These are phyloP conservation scores for Trichophaea hybrida DNA, from an alignment of 2,329 filamentous ascomycete genomes.

Conservation along the genomic window DNA sequence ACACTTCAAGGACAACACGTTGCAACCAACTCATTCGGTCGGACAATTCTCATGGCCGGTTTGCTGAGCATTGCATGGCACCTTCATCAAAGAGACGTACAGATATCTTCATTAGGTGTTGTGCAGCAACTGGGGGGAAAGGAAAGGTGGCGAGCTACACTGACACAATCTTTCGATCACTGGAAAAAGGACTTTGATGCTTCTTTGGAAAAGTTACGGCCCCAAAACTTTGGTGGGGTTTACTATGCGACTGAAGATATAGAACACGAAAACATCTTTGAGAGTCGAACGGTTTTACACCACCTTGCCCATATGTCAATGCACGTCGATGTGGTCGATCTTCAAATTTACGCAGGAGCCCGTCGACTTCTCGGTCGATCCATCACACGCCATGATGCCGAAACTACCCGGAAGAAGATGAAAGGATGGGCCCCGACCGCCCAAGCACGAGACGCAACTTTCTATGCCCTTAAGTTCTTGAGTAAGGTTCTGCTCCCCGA, in stretches of 20 bases:
- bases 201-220: conserved; percentile 32
- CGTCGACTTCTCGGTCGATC: conserved; percentile 70
- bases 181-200: conserved; percentile 91
- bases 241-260: conserved; percentile 34
- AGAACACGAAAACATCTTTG: conserved; percentile 60
- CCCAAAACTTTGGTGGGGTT: conserved; percentile 27
- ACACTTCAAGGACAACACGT: conserved; percentile 77
- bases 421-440: conserved; percentile 77
- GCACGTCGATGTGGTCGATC: conserved; percentile 94
- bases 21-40: conserved; percentile 81
- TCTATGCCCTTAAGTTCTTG: conserved; percentile 80
- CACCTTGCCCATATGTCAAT: conserved; percentile 95
- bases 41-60: conserved; percentile 86
- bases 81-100: conserved; percentile 89
- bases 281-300: conserved; percentile 77
- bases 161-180: conserved; percentile 79
- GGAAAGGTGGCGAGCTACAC: conserved; percentile 75
- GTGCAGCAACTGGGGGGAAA: conserved; percentile 67
- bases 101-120: conserved; percentile 71
- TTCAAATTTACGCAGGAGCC: conserved; percentile 85
- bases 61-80: conserved; percentile 91
- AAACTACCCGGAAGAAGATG: conserved; percentile 66
- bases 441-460: conserved; percentile 76
- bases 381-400: conserved; percentile 70
- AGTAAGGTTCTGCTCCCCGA: conserved; percentile 64